Conservation (phyloP, 2,329 filamentous ascomycete genomes). For the Stagonosporopsis cucurbitacearum region DNA sequence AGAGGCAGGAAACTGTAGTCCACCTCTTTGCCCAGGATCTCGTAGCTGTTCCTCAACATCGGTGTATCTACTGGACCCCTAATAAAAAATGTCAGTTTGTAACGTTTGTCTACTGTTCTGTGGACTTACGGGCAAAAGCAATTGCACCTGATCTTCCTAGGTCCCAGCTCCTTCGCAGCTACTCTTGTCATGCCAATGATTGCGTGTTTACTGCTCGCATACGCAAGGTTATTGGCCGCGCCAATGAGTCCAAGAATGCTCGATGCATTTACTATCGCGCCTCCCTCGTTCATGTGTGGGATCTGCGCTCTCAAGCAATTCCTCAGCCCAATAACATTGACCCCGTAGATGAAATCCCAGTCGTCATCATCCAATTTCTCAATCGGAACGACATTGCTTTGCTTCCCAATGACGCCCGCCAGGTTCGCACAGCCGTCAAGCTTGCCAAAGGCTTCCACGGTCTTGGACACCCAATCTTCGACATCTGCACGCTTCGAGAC, state of each 20-base stretch:
- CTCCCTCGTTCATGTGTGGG: slow-evolving; percentile 49
- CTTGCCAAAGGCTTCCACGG: slow-evolving; percentile 58
- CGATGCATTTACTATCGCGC: slow-evolving; percentile 54
- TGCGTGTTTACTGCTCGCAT: slow-evolving; percentile 51
- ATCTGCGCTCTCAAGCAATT: slow-evolving; percentile 50
- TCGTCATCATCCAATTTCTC: slow-evolving; percentile 47
- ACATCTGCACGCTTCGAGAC: slow-evolving; percentile 57
- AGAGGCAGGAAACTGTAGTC: slow-evolving; percentile 35
- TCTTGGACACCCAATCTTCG: slow-evolving; percentile 58
- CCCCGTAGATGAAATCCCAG: slow-evolving; percentile 48
- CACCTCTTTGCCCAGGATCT: slow-evolving; percentile 26
- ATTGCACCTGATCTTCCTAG: slow-evolving; percentile 44
- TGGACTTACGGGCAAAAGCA: slow-evolving; percentile 46
- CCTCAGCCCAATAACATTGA: slow-evolving; percentile 50
- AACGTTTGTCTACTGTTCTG: not conserved
- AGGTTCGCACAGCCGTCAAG: slow-evolving; percentile 52
- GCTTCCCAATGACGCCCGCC: slow-evolving; percentile 51
- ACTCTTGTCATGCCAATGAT: slow-evolving; percentile 50
- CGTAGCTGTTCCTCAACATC: slow-evolving; percentile 36
- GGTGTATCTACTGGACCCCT: slow-evolving; percentile 46
- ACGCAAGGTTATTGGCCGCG: slow-evolving; percentile 45
- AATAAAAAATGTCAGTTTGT: not conserved
- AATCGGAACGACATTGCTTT: slow-evolving; percentile 27
- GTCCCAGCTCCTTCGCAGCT: slow-evolving; percentile 50
- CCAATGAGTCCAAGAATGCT: slow-evolving; percentile 60